Conservation (phyloP, 164 flowering plant species). For the Aristolochia contorta region DNA sequence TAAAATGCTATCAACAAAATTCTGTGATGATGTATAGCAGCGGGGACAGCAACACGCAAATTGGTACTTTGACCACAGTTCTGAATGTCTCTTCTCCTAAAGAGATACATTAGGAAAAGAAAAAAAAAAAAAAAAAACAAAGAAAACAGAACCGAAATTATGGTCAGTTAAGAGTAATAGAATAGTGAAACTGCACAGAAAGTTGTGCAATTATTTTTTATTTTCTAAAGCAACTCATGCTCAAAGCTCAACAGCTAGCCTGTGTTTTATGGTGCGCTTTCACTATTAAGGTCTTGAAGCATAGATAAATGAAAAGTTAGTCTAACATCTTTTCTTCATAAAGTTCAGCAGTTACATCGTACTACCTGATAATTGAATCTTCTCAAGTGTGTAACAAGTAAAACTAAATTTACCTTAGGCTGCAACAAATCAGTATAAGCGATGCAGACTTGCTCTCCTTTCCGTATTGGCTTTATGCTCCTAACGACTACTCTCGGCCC, state of each 20-base stretch:
- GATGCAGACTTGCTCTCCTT: slow-evolving; percentile 48
- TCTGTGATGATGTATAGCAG: slow-evolving; percentile 35
- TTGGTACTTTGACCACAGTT: slow-evolving; percentile 41
- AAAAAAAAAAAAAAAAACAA: not conserved
- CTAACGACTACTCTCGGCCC: slow-evolving; percentile 56
- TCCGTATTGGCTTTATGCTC: slow-evolving; percentile 47
- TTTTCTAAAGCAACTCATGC: no score
- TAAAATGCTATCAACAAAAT: slow-evolving; percentile 40
- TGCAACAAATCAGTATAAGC: slow-evolving; percentile 65
- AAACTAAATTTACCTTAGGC: slow-evolving; percentile 39
- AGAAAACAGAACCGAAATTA: not conserved
- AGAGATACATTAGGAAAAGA: not conserved
- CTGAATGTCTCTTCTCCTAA: slow-evolving; percentile 48
- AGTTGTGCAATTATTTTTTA: no score
- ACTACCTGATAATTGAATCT: not conserved
- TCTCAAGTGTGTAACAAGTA: not conserved
- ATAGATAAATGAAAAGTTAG: no score
- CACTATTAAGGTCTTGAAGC: not conserved
- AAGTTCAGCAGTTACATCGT: not conserved
- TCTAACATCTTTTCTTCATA: not conserved
- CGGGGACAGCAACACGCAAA: slow-evolving; percentile 48
- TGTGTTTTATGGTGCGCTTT: not conserved
- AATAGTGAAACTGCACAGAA: not conserved
- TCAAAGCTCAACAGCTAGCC: not conserved
- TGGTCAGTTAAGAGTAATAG: not conserved